Evolutionary conservation across 139 green algal species (phyloP), one percentile per base, ranked within the genome.

Genomic region (Tetradesmus obliquus): DNA sequence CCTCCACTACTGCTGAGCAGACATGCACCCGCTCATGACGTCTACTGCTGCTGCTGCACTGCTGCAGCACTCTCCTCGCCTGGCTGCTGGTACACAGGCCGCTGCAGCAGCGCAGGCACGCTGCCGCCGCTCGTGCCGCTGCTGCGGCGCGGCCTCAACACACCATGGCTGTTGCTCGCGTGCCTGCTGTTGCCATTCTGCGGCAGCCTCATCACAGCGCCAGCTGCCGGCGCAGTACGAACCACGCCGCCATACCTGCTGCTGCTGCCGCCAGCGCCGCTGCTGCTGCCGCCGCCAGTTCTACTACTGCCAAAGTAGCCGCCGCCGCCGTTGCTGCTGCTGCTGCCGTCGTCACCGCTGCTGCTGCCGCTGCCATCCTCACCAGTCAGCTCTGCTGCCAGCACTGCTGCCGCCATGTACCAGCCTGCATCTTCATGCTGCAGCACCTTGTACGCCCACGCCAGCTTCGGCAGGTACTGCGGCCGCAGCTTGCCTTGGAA

Each of bases 401-500:
- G 51, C 45, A 69, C 53, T 20, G 79, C 88, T 32, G 88, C 88
- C 22, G 79, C 88, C 88, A 86, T 54, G 57, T 87, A 87, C 88
- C 88, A 91, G 17, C 32, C 24, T 62, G 88, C 79, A 81, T 86
- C 88, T 1, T 79, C 76, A 45, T 91, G 88, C 6, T 76, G 24
- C 12, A 87, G 19, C 22, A 32, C 76, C n/a, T 19, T 72, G 88
- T 87, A 91, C 9, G 79, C 10, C 79, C 79, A 81, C 2, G 88
- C 88, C 24, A 91, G 88, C 17, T 76, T 76, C 12, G 76, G 6
- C 32, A 86, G 60, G 45, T 91, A 76, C 2, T 80, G 79, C 82
- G 57, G 24, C 57, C 76, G 24, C 88, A 91, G 79, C 86, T 90
- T 69, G 20, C 82, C 80, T 85, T n/a, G 17, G 80, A 62, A 3